Evolutionary conservation across 2,329 filamentous ascomycete species (phyloP), one percentile per base, ranked within the genome.

Genomic region (Harringtonia lauricola): DNA sequence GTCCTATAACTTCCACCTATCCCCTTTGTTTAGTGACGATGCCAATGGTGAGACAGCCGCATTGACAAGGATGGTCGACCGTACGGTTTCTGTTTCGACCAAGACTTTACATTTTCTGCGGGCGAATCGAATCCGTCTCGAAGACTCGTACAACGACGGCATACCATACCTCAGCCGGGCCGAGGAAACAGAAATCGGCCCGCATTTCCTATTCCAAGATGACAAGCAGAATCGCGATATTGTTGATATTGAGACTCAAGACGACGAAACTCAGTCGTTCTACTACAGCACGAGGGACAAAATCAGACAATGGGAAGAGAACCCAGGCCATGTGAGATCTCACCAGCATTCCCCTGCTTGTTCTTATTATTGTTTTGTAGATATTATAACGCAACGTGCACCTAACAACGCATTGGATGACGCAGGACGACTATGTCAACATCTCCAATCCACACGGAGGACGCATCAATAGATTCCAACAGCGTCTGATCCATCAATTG

Each of bases 1-100:
- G 34, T 51, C 60, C 0, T 63, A 57, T 50, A 61, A 55, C 39
- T 58, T 59, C 30, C 45, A 52, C 14, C 46, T 64, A 13, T 57
- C 56, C 14, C 61, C 59, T 0, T 41, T 59, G 28, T 56, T 60
- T 6, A 39, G 33, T 14, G n/a, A 52, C 3, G 43, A 45, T 4
- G 35, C 42, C 1, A 40, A 41, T 1, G 9, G 19, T 13, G 39
- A 47, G n/a, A 45, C 48, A 3, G 24, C 45, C 1, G 13, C 30
- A 2, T 43, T 63, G 19, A 44, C 54, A 3, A 48, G 41, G 3
- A 38, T 48, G 12, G 31, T 60, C 2, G 51, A 59, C 37, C 56
- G 61, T 15, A 51, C 49, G 1, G 42, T 63, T 9, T 47, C 42
- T 2, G 31, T 64, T 17, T 59, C 58, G 0, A 51, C 55, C 31